Conservation (phyloP, 2,329 filamentous ascomycete genomes). For the Xylaria arbuscula region DNA sequence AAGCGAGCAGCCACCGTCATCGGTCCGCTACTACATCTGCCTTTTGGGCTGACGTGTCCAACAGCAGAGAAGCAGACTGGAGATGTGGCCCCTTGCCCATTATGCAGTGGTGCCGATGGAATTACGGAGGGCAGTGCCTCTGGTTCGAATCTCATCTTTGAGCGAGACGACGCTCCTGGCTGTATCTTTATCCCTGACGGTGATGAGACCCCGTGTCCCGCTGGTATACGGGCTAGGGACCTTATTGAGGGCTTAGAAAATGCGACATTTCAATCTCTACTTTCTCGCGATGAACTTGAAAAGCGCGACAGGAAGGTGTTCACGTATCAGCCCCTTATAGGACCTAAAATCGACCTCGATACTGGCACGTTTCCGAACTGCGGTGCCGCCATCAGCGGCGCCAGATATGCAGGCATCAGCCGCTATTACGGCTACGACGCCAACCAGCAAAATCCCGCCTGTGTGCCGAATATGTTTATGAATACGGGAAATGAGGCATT, state of each 20-base stretch:
- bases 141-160: neutral
- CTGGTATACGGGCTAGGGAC: neutral
- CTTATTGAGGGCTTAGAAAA: neutral
- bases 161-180: neutral
- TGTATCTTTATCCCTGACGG: neutral
- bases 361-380: conserved; percentile 17
- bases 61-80: conserved; percentile 3
- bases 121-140: too few relatives aligned
- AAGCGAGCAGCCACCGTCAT: conserved; percentile 13
- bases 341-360: neutral
- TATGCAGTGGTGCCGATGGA: too few relatives aligned
- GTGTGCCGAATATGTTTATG: conserved; percentile 5
- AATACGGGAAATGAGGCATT: conserved; percentile 5
- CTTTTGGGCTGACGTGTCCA: conserved; percentile 16
- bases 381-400: conserved; percentile 9
- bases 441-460: conserved; percentile 2
- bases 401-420: conserved; percentile 1
- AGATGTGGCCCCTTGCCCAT: conserved; percentile 5
- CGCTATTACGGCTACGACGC: conserved; percentile 12
- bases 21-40: conserved; percentile 14
- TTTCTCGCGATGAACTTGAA: neutral
- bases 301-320: neutral
- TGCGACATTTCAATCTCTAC: neutral
- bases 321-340: neutral
- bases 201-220: neutral